Conservation (phyloP, 306 rosid genomes). For the Castanea crenata region DNA sequence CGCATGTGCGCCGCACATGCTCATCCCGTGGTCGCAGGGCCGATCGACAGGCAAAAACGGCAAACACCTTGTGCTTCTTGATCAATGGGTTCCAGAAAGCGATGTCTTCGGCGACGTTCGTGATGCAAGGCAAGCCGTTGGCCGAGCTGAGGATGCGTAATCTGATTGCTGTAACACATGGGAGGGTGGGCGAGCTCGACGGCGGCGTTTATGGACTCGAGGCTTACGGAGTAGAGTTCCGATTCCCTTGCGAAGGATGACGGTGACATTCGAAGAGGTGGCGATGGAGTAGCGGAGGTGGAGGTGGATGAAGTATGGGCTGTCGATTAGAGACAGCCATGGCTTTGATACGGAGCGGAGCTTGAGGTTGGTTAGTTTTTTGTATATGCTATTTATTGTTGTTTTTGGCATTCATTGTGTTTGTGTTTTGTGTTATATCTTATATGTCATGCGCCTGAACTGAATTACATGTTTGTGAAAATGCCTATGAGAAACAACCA, state of each 20-base stretch:
- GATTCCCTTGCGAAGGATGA: constrained; percentile 41
- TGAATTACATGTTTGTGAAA: too few species aligned
- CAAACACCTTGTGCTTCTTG: constrained; percentile 35
- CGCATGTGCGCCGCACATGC: constrained; percentile 36
- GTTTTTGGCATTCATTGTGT: too few species aligned
- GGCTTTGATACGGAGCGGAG: constrained; percentile 40
- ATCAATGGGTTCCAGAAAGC: constrained; percentile 75
- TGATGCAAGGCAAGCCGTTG: constrained; percentile 65
- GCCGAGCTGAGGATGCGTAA: constrained; percentile 51
- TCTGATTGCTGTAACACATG: constrained; percentile 78
- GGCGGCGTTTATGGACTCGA: constrained; percentile 21
- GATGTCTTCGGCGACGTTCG: constrained; percentile 74
- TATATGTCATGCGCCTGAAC: too few species aligned
- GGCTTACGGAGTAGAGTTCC: constrained; percentile 36
- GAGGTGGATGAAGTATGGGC: constrained; percentile 31
- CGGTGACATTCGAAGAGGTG: constrained; percentile 11
- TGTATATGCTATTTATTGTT: too few species aligned
- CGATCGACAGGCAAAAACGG: constrained; percentile 38
- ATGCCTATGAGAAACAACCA: too few species aligned
- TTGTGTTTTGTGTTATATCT: too few species aligned
- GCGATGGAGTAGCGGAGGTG: constrained; percentile 37
- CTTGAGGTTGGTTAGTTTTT: neutral
- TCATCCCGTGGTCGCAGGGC: constrained; percentile 18
- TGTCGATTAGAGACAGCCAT: constrained; percentile 51
- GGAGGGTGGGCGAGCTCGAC: constrained; percentile 60